These are phyloP conservation scores for Podospora pseudocomata DNA, from an alignment of 495 filamentous ascomycete species.

Conservation along the genomic window DNA sequence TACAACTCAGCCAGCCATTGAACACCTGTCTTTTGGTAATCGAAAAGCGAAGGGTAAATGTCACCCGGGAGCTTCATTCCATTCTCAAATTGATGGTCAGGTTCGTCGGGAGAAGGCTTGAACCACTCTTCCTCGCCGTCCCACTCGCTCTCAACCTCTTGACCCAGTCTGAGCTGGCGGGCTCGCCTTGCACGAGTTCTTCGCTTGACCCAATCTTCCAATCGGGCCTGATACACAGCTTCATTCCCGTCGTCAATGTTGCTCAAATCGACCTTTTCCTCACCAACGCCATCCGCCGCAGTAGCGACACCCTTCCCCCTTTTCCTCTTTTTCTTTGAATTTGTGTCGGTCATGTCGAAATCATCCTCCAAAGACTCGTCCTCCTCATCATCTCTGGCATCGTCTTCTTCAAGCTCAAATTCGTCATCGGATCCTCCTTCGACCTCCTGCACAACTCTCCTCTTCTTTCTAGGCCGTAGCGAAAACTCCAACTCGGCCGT, in stretches of 20 bases:
- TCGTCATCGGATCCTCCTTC: conserved; percentile 42
- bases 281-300: conserved; percentile 26
- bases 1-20: conserved; percentile 97
- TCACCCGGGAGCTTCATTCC: conserved; percentile 84
- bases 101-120: conserved; percentile 73
- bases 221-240: conserved; percentile 69
- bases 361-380: conserved; percentile 36
- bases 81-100: conserved; percentile 68
- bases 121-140: conserved; percentile 71
- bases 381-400: conserved; percentile 27
- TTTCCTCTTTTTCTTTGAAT: conserved; percentile 37
- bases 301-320: conserved; percentile 34
- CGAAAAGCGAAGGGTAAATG: conserved; percentile 82
- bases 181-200: conserved; percentile 62
- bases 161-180: conserved; percentile 35
- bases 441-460: conserved; percentile 27
- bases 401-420: conserved; percentile 33
- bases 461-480: conserved; percentile 49
- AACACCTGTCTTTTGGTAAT: conserved; percentile 93
- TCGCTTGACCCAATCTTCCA: conserved; percentile 68
- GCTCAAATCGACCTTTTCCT: conserved; percentile 62
- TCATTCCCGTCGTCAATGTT: conserved; percentile 92
- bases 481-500: conserved; percentile 48
- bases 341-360: conserved; percentile 35
- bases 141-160: conserved; percentile 30